Evolutionary conservation across 1,139 yeast species (phyloP).

Genomic region (Yarrowia galli): DNA sequence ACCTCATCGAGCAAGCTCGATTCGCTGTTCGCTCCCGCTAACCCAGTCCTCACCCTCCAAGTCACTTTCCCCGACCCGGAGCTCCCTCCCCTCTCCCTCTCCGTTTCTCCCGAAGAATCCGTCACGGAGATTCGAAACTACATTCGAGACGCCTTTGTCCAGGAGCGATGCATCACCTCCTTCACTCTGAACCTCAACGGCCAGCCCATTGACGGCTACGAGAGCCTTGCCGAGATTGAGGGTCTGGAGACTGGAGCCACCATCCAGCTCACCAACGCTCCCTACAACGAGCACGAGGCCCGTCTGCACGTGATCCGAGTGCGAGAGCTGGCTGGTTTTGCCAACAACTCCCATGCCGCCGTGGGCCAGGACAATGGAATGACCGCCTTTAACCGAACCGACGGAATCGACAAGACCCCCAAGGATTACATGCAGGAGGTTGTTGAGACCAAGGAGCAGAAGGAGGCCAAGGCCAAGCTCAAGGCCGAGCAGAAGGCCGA

Average conservation of each 20-base stretch:
- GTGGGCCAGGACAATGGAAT: constrained; percentile 45
- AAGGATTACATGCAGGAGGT: constrained; percentile 40
- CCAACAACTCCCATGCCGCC: constrained; percentile 47
- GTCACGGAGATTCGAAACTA: constrained; percentile 67
- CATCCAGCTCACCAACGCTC: constrained; percentile 53
- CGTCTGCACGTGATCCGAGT: constrained; percentile 57
- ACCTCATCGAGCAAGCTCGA: background rate
- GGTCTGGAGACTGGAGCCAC: constrained; percentile 47
- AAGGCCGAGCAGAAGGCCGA: constrained; percentile 42
- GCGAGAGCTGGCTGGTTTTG: constrained; percentile 58
- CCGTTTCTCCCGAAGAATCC: constrained; percentile 52
- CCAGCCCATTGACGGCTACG: constrained; percentile 49
- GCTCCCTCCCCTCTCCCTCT: constrained; percentile 16
- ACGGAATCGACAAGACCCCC: constrained; percentile 45
- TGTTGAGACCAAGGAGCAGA: constrained; percentile 42
- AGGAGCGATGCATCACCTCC: constrained; percentile 65
- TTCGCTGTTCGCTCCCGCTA: background rate
- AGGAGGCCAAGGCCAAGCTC: constrained; percentile 43
- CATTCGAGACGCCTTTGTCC: constrained; percentile 61
- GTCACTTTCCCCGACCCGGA: constrained; percentile 36
- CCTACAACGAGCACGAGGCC: constrained; percentile 58
- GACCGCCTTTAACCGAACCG: constrained; percentile 55
- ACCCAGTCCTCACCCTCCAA: constrained; percentile 37
- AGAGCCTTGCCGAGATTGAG: constrained; percentile 47
- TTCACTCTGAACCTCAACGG: constrained; percentile 59